Base-by-base conservation (phyloP, 495 filamentous ascomycete species). In the Hypoxylon lienhwacheense region DNA sequence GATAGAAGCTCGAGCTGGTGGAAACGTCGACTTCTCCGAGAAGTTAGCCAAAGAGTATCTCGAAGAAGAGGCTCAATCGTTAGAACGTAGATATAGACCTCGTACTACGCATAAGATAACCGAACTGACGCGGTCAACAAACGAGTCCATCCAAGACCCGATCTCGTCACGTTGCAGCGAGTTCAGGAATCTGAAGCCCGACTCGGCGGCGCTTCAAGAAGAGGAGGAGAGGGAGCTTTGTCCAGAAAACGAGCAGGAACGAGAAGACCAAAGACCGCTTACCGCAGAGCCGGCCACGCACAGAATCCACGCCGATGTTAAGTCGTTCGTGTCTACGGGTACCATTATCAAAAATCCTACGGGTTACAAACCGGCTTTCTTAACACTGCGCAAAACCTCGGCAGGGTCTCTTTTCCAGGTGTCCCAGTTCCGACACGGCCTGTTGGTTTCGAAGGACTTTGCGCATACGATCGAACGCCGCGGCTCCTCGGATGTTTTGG, bases 211-310 rank as follows among this genome's bases (percentile, higher is more conserved):
- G 0, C 68, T 87, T 2, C 72, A 85, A 10, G 85, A 91, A 62
- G 85, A 89, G 56, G 85, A 88, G 42, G 86, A 89, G 62, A 75
- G 85, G 0, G 84, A 90, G 55, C 70, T 89, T 0, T 74, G 79
- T 0, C 81, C 80, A 1, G 85, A 89, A 52, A 72, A 81, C 19
- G 79, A 88, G 55, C 68, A 73, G 31, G 82, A 90, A 49, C 66
- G 70, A 8, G 67, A 89, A 25, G 57, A 82, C 0, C 61, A 86
- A 52, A 61, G 70, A 2, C 81, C 85, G 3, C 58, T 61, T 1
- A 14, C 53, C 1, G 66, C 63, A 7, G 11, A 50, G 6, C 72
- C 85, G 0, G 54, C 41, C 0, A 1, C 5, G 0, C 84, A 85
- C 50, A 15, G 3, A 0, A 34, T 85, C 1, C 74, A 85, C 52